phyloP scores from a whole-genome alignment of 805 yeast species.

The Blastobotrys terrestris region DNA sequence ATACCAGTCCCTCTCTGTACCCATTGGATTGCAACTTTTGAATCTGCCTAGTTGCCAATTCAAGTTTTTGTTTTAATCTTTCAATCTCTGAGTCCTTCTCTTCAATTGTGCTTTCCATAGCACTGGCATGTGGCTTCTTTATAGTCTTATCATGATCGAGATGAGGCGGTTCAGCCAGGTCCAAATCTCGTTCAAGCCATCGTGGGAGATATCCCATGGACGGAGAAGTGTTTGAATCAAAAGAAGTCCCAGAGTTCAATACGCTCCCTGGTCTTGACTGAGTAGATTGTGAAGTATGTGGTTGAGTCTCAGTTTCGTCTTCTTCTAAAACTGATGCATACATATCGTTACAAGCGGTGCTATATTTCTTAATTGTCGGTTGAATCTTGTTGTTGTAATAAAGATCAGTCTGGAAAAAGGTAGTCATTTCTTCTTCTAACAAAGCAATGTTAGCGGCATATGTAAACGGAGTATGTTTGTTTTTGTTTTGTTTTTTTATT shows the following conservation, averaged over 20 bases:
- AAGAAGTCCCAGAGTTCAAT: not conserved
- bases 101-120: not conserved
- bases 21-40: not conserved
- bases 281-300: not conserved
- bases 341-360: too few relatives aligned
- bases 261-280: not conserved
- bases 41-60: not conserved
- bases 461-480: not conserved
- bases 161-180: not conserved
- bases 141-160: not conserved
- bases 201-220: not conserved
- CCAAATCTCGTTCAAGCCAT: constrained; percentile 2
- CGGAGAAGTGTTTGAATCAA: not conserved
- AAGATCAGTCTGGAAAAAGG: not conserved
- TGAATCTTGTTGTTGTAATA: not conserved
- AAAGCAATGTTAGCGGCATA: not conserved
- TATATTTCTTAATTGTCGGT: not conserved
- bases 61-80: constrained; percentile 6
- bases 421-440: not conserved
- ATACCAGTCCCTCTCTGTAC: not conserved
- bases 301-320: not conserved
- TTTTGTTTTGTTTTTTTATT: not conserved
- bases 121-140: not conserved
- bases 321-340: not conserved
- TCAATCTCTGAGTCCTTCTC: constrained; percentile 5